Evolutionary conservation across 164 flowering plant genomes (phyloP).

Genomic region (Umbellularia californica): DNA sequence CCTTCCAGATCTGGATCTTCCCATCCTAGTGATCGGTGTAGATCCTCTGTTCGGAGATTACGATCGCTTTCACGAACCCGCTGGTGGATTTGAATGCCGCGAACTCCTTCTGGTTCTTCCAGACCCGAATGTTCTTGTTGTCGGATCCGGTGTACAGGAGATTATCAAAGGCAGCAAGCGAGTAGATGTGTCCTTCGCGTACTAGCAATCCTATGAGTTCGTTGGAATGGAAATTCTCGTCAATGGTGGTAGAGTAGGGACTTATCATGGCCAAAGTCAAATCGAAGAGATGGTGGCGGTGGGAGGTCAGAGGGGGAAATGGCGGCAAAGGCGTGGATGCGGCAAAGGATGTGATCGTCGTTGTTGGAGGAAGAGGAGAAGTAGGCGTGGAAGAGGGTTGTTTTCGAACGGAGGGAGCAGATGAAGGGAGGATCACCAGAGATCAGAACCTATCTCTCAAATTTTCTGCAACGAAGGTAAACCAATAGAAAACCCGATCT

Average conservation of each 20-base stretch:
- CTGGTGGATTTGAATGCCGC: constrained; percentile 72
- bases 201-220: constrained; percentile 65
- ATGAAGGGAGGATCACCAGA: no score
- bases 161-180: constrained; percentile 56
- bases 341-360: no score
- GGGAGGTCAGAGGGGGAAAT: no score
- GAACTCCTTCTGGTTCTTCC: constrained; percentile 69
- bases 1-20: constrained; percentile 74
- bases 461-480: no score
- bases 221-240: constrained; percentile 11
- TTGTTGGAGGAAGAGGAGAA: no score
- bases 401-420: no score
- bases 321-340: no score
- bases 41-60: constrained; percentile 56
- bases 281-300: no score
- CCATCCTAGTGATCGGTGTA: constrained; percentile 92
- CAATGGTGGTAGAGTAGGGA: constrained; percentile 21
- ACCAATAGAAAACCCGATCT: no score
- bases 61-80: constrained; percentile 76
- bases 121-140: constrained; percentile 87
- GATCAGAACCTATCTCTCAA: no score
- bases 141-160: constrained; percentile 88
- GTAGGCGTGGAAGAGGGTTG: no score
- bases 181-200: constrained; percentile 80
- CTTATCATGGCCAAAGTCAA: not conserved